phyloP scores from a whole-genome alignment of 805 yeast genomes.

The Lachancea waltii region DNA sequence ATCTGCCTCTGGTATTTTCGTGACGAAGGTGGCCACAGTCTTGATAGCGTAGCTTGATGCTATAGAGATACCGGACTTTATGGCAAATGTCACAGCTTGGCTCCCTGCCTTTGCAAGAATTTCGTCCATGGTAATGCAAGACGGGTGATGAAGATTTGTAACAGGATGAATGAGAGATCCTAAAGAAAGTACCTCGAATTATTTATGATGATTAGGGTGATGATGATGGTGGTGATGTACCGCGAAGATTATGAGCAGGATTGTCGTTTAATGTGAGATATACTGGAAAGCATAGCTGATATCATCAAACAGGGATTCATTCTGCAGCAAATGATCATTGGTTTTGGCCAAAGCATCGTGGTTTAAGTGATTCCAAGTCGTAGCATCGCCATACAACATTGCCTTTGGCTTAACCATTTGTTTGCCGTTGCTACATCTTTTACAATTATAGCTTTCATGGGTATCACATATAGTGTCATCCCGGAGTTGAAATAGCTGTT shows the following conservation, averaged over 20 bases:
- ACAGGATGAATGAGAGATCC: too few species aligned
- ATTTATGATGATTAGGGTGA: not conserved
- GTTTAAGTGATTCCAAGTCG: constrained; percentile 91
- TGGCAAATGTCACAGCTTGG: constrained; percentile 75
- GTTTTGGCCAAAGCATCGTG: constrained; percentile 54
- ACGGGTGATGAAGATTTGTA: too few species aligned
- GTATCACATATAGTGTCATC: constrained; percentile 75
- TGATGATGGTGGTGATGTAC: too few species aligned
- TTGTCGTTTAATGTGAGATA: constrained; percentile 59
- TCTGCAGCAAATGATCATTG: constrained; percentile 70
- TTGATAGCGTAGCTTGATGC: constrained; percentile 70
- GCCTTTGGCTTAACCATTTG: constrained; percentile 68
- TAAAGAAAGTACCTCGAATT: not conserved
- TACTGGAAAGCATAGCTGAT: constrained; percentile 89
- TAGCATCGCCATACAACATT: constrained; percentile 95
- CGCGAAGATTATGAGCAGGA: too few species aligned
- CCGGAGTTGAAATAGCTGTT: constrained; percentile 66
- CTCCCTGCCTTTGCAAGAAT: constrained; percentile 52
- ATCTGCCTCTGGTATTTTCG: constrained; percentile 39
- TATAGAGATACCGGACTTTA: constrained; percentile 65
- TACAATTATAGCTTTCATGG: constrained; percentile 86
- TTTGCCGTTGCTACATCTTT: constrained; percentile 59
- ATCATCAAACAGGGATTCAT: constrained; percentile 62
- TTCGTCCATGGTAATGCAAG: constrained; percentile 33
- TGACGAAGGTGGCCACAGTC: constrained; percentile 49